Evolutionary conservation across 768 basidiomycete genomes (phyloP), one percentile per base, ranked within the genome.

Genomic region (Mycena latifolia): DNA sequence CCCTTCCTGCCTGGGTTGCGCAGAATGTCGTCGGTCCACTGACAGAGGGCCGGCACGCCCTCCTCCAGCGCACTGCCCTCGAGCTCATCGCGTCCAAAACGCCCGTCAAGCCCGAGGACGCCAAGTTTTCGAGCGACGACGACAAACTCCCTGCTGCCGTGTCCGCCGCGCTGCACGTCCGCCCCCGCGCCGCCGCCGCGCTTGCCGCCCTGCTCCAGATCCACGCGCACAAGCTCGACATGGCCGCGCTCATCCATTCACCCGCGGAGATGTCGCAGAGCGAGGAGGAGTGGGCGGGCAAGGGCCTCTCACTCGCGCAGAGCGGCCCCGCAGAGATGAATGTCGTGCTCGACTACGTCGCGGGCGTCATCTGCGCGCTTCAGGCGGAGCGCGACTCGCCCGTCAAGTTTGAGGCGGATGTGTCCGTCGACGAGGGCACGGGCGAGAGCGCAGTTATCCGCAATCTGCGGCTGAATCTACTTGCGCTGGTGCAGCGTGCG

Each of bases 401-500:
- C 15, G 33, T 67, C 18, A 67, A 67, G 48, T 28, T 28, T 25
- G 54, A 57, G 20, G 65, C 48, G 31, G 67, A 54, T 24, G 67
- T 65, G 25, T 71, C 73, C 15, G 72, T 67, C 41, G 65, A 48
- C 14, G 54, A 43, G 48, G 71, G 63, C 17, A 61, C 64, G 9
- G 73, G 61, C 9, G 69, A 66, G 52, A 67, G 57, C 31, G 55
- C 61, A 10, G 73, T 75, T 69, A 65, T 89, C 71, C 84, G 85
- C 58, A 84, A 88, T 57, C 78, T 93, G 53, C 84, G 92, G 41
- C 79, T 94, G 68, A 93, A 92, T 73, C 80, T 94, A 29, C 82
- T 94, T 28, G 92, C 92, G 2, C 81, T 94, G 35, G 90, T 91
- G 61, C 92, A 93, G 73, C 85, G 92, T 8, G 92, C 92, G 12